Evolutionary conservation across 1,284 basidiomycete genomes (phyloP), one percentile per base, ranked within the genome.

Genomic region (Fistulina hepatica): DNA sequence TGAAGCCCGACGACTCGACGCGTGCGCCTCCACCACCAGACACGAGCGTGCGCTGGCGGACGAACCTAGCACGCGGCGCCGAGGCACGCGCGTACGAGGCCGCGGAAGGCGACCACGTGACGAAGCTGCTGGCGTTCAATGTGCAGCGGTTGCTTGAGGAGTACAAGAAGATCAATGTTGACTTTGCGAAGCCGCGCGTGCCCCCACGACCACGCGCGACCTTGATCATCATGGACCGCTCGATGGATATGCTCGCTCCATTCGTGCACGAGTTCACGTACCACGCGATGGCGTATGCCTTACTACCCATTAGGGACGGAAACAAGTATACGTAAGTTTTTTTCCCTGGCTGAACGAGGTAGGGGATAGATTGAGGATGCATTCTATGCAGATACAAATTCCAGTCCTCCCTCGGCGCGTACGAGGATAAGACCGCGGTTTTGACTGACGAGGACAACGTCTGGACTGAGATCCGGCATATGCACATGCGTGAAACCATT

Each of bases 401-500:
- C 59, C 81, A 90, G 52, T 80, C 81, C 5, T 81, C 84, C 3
- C 52, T 79, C 2, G 93, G 91, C 10, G 69, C 75, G 9, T 79
- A 73, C 43, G 93, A 98, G 54, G 86, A 94, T 52, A 90, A 91
- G 58, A 78, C 76, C 3, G 90, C 90, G 3, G 70, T 71, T 1
- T 65, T 98, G 21, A 77, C 80, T 13, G 94, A 99, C 48, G 63
- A 75, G 2, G 94, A 99, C 57, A 73, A 73, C 32, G 82, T 97
- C 3, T 99, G 93, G 92, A 81, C 80, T 16, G 80, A 81, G 27
- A 76, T 97, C 35, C 80, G 93, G 38, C 95, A 98, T 58, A 77
- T 97, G 72, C 94, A 98, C 60, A 97, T 98, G 85, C 82, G 89
- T 40, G 95, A 98, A 61, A 89, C 92, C 3, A 94, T 97, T 51